Conservation (phyloP, 2,329 filamentous ascomycete species). For the Ceratocystis lukuohia region DNA sequence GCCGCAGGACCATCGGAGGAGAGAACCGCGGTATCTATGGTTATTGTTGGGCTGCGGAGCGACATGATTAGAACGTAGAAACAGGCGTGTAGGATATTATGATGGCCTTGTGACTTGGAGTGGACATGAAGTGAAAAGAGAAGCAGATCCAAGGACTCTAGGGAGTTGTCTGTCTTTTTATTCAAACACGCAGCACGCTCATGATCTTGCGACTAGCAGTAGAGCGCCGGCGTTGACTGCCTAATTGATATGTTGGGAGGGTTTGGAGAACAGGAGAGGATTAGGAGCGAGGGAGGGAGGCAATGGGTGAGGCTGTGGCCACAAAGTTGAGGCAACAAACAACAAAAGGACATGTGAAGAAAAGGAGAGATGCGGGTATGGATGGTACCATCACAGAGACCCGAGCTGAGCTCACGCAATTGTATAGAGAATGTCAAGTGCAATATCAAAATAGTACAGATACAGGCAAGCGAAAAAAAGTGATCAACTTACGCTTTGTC, state of each 20-base stretch:
- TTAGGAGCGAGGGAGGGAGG: neutral
- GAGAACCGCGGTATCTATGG: conserved; percentile 37
- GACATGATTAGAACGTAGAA: conserved; percentile 18
- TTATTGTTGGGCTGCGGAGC: conserved; percentile 37
- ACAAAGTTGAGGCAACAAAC: neutral
- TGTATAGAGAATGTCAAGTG: neutral
- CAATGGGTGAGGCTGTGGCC: neutral
- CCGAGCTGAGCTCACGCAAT: neutral
- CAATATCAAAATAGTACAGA: too few relatives aligned
- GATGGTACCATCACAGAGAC: neutral
- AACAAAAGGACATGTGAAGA: neutral
- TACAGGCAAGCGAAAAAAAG: too few relatives aligned
- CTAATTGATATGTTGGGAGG: neutral
- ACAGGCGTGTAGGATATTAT: neutral
- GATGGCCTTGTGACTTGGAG: neutral
- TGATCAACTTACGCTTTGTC: conserved; percentile 18
- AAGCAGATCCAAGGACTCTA: neutral
- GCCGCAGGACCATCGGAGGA: conserved; percentile 22
- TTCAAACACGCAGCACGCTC: neutral
- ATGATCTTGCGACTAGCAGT: neutral
- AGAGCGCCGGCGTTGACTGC: neutral
- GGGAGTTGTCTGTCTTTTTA: neutral
- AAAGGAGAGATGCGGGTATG: neutral
- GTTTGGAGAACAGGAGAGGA: neutral
- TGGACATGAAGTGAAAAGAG: neutral